Base-by-base conservation (phyloP, 2,329 filamentous ascomycete species). In the Taxawa tesnikishii region DNA sequence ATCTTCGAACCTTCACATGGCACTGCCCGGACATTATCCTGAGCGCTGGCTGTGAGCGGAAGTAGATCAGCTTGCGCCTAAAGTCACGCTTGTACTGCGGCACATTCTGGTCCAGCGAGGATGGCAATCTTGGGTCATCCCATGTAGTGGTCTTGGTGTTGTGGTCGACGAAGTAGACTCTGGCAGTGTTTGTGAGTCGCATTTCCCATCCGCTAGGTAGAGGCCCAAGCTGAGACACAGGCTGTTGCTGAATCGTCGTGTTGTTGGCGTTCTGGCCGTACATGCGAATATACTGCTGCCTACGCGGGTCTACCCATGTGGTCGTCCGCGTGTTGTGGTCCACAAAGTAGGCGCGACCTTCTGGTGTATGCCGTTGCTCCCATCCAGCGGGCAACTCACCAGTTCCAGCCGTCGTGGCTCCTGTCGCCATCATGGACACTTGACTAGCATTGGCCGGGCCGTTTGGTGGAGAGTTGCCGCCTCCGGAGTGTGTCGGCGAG, bases 11-110 rank as follows among this genome's bases (percentile, higher is more conserved):
- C 67, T 98, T 98, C 59, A 98, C 90, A 54, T 98, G 90, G 53
- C 90, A 96, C 56, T 98, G 90, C 10, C 90, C 90, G 38, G 84
- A 90, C 40, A 94, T 71, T 47, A 96, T 98, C 39, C 90, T 80
- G 61, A 98, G 76, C 4, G 88, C 90, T 12, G 90, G 90, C 58
- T 98, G 90, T 24, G 90, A 98, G 45, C 90, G 76, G 80, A 98
- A 98, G 67, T 98, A 98, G 47, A 98, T 98, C 42, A 98, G 69
- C 67, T 98, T 98, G 51, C 90, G 74, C 50, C 90, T 70, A 70
- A 98, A 98, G 58, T 98, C 90, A 60, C 90, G 83, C 75, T 98
- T 98, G 66, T 98, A 98, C 62, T 98, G 90, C 32, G 90, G 90
- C 31, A 98, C 90, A 40, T 94, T 94, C 61, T 98, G 90, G 49